A percentile compares a stretch with the other conserved stretches of the same genome.
These are phyloP conservation scores for Santalum album DNA, from an alignment of 164 flowering plant genomes.

Conservation along the genomic window DNA sequence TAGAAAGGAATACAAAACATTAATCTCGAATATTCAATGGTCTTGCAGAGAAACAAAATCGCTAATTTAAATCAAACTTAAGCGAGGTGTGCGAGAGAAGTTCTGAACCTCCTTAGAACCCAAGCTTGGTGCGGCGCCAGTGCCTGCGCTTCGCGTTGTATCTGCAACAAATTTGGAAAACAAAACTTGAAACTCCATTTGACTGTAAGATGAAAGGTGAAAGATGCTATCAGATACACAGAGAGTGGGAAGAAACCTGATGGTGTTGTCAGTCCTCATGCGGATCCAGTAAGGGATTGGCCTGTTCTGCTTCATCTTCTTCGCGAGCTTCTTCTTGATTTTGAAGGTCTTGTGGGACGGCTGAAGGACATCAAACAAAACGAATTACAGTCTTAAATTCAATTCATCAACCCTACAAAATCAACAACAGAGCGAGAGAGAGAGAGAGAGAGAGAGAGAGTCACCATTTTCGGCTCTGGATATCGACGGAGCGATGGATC, in stretches of 20 bases:
- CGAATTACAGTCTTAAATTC: no score
- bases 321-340: slow-evolving; percentile 57
- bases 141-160: slow-evolving; percentile 73
- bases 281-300: slow-evolving; percentile 59
- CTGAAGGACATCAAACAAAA: slow-evolving; percentile 18
- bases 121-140: slow-evolving; percentile 40
- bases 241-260: slow-evolving; percentile 21
- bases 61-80: neutral
- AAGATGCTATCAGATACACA: neutral
- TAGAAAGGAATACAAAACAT: neutral
- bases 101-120: neutral
- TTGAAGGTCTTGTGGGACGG: slow-evolving; percentile 55
- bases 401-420: no score
- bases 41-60: no score
- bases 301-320: slow-evolving; percentile 67
- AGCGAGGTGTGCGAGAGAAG: slow-evolving; percentile 18
- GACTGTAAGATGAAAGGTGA: neutral
- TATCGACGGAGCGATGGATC: neutral
- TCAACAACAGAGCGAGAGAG: neutral
- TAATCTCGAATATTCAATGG: neutral
- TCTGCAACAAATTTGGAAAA: slow-evolving; percentile 17
- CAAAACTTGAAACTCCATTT: neutral
- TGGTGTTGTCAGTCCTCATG: slow-evolving; percentile 50
- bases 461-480: slow-evolving; percentile 7
- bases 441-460: slow-evolving; percentile 8